These are phyloP conservation scores for Lactarius evosmus DNA, from an alignment of 768 basidiomycete genomes.

Conservation along the genomic window DNA sequence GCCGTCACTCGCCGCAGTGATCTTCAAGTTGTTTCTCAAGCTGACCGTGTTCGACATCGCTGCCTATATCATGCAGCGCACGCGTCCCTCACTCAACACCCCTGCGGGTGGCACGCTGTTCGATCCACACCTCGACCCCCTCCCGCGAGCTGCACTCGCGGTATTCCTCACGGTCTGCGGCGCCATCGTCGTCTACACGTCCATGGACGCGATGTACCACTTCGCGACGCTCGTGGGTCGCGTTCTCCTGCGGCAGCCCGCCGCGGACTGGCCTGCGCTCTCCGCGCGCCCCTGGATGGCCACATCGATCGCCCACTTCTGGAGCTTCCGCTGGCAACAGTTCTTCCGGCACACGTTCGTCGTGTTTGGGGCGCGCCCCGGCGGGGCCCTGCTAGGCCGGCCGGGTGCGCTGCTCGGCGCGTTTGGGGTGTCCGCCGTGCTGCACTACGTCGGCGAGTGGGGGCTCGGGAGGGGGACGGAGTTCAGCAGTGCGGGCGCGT, in stretches of 20 bases:
- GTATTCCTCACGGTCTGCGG: slow-evolving; percentile 14
- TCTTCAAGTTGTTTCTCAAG: slow-evolving; percentile 8
- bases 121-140: slow-evolving; percentile 4
- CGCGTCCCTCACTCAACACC: slow-evolving; percentile 11
- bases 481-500: slow-evolving; percentile 45
- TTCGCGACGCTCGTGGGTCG: slow-evolving; percentile 31
- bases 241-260: slow-evolving; percentile 34
- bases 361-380: slow-evolving; percentile 34
- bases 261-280: slow-evolving; percentile 38
- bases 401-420: slow-evolving; percentile 52
- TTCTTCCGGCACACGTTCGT: slow-evolving; percentile 35
- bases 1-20: neutral
- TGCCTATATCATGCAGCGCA: slow-evolving; percentile 12
- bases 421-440: slow-evolving; percentile 54
- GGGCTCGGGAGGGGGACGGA: slow-evolving; percentile 57
- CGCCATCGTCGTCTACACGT: slow-evolving; percentile 20
- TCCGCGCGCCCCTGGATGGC: slow-evolving; percentile 39
- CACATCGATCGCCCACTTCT: slow-evolving; percentile 40
- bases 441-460: slow-evolving; percentile 61
- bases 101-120: slow-evolving; percentile 18
- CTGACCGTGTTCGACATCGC: slow-evolving; percentile 8
- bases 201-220: slow-evolving; percentile 29
- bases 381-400: slow-evolving; percentile 46
- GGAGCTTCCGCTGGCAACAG: slow-evolving; percentile 43
- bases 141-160: slow-evolving; percentile 4